phyloP scores from a whole-genome alignment of 2,329 filamentous ascomycete genomes.

The Bipolaris victoriae region DNA sequence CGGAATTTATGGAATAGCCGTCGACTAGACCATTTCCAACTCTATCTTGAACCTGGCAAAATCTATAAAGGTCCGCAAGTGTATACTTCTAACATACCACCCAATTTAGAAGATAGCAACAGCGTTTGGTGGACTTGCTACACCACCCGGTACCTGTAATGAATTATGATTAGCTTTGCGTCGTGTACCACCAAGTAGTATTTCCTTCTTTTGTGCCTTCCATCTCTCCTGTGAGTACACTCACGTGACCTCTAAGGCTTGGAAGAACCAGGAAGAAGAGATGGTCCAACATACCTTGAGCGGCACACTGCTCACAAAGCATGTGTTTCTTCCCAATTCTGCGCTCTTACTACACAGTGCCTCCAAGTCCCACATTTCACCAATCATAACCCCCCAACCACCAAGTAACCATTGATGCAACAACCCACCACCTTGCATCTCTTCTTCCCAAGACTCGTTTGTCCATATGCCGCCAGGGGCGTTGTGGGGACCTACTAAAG shows the following conservation, averaged over 20 bases:
- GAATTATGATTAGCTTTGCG: neutral
- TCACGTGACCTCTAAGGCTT: neutral
- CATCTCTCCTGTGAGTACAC: no score
- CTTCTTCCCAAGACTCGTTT: slow-evolving; percentile 42
- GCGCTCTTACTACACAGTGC: slow-evolving; percentile 60
- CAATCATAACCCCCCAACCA: slow-evolving; percentile 49
- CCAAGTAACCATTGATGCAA: slow-evolving; percentile 44
- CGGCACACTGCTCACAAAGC: slow-evolving; percentile 66
- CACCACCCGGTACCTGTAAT: slow-evolving; percentile 55
- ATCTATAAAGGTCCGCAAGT: neutral
- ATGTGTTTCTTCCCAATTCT: slow-evolving; percentile 60
- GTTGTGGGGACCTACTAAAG: slow-evolving; percentile 45
- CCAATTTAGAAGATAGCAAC: slow-evolving; percentile 43
- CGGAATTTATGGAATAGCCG: no score
- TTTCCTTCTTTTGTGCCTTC: neutral
- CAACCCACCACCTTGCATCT: slow-evolving; percentile 46
- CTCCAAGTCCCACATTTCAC: slow-evolving; percentile 56
- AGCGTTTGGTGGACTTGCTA: slow-evolving; percentile 48
- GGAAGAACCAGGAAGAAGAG: neutral
- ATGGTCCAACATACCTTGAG: slow-evolving; percentile 53
- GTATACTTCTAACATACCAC: neutral
- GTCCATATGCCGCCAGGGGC: slow-evolving; percentile 43
- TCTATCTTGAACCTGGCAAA: neutral
- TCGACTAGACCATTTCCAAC: no score
- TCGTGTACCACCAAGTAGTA: no score